Evolutionary conservation across 805 yeast genomes (phyloP).

Genomic region (Peterozyma toletana): DNA sequence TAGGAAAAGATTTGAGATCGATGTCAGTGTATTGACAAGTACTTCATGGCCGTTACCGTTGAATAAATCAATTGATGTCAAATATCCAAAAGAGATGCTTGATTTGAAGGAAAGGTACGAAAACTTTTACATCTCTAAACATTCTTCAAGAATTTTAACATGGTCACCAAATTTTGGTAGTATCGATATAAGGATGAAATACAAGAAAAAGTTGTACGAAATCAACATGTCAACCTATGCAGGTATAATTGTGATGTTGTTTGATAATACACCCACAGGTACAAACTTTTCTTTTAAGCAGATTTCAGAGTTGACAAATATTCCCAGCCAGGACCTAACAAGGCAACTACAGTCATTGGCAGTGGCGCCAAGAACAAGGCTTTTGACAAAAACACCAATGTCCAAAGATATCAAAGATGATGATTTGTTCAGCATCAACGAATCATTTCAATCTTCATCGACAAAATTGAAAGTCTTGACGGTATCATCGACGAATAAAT

Average conservation of each 20-base stretch:
- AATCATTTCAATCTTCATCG: slow-evolving; percentile 59
- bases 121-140: slow-evolving; percentile 39
- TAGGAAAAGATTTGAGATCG: slow-evolving; percentile 30
- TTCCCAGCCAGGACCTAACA: slow-evolving; percentile 66
- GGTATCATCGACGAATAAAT: slow-evolving; percentile 38
- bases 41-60: slow-evolving; percentile 63
- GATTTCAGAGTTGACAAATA: slow-evolving; percentile 56
- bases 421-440: slow-evolving; percentile 65
- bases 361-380: slow-evolving; percentile 72
- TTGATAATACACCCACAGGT: slow-evolving; percentile 39
- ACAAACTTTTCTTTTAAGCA: slow-evolving; percentile 49
- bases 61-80: slow-evolving; percentile 26
- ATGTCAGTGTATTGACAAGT: slow-evolving; percentile 49
- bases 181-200: slow-evolving; percentile 68
- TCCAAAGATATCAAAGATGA: slow-evolving; percentile 56
- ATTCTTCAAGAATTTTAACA: slow-evolving; percentile 49
- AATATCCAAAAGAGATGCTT: slow-evolving; percentile 37
- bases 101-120: slow-evolving; percentile 38
- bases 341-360: slow-evolving; percentile 80
- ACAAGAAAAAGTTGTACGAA: slow-evolving; percentile 65
- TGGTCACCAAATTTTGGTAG: slow-evolving; percentile 88
- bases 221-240: slow-evolving; percentile 76
- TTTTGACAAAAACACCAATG: slow-evolving; percentile 71
- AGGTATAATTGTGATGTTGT: slow-evolving; percentile 69
- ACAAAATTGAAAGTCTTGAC: slow-evolving; percentile 70